Evolutionary conservation across 208 protist genomes (phyloP).

Genomic region (Naegleria gruberi): DNA sequence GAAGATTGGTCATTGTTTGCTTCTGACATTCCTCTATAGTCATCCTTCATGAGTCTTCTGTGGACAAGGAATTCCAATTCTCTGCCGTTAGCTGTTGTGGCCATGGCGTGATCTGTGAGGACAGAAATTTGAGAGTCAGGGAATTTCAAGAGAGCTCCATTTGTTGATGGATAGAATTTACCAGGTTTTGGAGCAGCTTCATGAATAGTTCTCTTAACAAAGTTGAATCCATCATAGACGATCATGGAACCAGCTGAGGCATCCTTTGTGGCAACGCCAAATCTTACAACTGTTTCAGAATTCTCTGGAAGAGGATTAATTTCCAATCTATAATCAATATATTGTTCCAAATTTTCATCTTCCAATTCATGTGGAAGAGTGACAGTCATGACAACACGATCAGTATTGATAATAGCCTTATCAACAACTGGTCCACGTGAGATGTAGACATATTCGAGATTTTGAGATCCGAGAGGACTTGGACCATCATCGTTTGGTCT

Average conservation of each 20-base stretch:
- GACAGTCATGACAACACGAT: not conserved
- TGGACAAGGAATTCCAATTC: conserved; percentile 1
- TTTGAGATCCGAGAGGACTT: not conserved
- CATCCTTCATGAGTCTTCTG: conserved; percentile 1
- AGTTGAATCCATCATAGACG: conserved; percentile 3
- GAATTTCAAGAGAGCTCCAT: not conserved
- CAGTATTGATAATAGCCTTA: not conserved
- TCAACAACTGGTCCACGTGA: not conserved
- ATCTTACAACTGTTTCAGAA: not conserved
- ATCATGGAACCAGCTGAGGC: not conserved
- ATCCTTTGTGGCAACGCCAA: not conserved
- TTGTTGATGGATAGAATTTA: not conserved
- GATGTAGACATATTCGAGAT: not conserved
- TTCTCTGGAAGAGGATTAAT: not conserved
- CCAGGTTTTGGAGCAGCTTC: not conserved
- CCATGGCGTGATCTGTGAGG: conserved; percentile 4
- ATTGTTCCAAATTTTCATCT: not conserved
- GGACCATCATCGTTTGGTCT: not conserved
- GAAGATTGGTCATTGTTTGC: not conserved
- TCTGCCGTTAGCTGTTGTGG: not conserved
- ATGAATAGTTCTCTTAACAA: not conserved
- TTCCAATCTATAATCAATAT: not conserved
- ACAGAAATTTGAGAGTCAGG: not conserved
- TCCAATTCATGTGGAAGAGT: not conserved
- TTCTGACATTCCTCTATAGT: conserved; percentile 17